Base-by-base conservation (phyloP, 352 stramenopile genomes). In the Sclerospora graminicola region DNA sequence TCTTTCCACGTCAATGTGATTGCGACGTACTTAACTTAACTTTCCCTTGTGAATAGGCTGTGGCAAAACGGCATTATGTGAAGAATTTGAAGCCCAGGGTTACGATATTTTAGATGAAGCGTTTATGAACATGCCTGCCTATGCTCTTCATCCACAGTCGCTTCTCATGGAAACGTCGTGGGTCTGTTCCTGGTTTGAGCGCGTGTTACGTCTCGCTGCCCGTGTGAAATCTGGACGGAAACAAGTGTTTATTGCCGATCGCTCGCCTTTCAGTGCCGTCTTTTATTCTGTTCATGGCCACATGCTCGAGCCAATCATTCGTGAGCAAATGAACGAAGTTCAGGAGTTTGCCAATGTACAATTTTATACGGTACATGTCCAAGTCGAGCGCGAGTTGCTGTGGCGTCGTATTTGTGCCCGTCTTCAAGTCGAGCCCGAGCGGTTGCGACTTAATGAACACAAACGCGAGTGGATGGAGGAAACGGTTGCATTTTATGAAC, bases 161-260 rank as follows among this genome's bases (percentile, higher is more conserved):
- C 64, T 95, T 19, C 76, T 95, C 28, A 93, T 93, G 81, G 83
- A 95, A 54, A 93, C 81, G 24, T 82, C 72, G 21, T 95, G 83
- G 83, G 81, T 95, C 47, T 91, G 79, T 47, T 89, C 78, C 8
- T 95, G 83, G 81, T 95, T 95, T 49, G 74, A 89, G 57, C 75
- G 82, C 45, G 72, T 95, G n/a, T 50, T 95, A 35, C 72, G 74
- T 16, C 62, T 88, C 9, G 73, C 75, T 9, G 66, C 60, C 24
- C 55, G 50, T 19, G 60, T 86, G 16, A 60, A 71, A 32, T 32
- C 50, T n/a, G 68, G 47, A 7, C 53, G 59, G 23, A 72, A 69
- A 34, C 64, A 69, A 20, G 76, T 93, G 13, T 88, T 85, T 57
- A 82, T 95, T 41, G 79, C 82, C 1, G 83, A 95, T 55, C 67